These are phyloP conservation scores for Pythium utonaiense DNA, from an alignment of 352 stramenopile genomes.

Conservation along the genomic window DNA sequence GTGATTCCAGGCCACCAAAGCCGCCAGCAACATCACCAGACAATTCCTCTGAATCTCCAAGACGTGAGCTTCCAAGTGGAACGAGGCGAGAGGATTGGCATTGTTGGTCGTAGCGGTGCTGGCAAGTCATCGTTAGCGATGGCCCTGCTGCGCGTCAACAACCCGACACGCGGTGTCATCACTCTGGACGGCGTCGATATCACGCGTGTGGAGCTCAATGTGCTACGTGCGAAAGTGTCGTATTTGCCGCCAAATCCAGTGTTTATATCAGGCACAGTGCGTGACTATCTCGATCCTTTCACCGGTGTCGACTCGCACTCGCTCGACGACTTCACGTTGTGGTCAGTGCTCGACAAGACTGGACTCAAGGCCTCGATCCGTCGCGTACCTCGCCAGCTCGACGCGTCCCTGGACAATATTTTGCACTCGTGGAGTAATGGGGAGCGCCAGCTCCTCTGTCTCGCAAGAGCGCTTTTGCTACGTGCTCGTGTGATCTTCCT, in stretches of 20 bases:
- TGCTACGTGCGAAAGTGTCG: slow-evolving; percentile 30
- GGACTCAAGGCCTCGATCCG: slow-evolving; percentile 48
- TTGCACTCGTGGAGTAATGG: slow-evolving; percentile 91
- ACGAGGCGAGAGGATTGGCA: slow-evolving; percentile 50
- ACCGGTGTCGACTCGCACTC: neutral
- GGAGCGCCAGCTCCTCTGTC: slow-evolving; percentile 92
- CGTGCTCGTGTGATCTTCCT: slow-evolving; percentile 90
- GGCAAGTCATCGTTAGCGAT: slow-evolving; percentile 83
- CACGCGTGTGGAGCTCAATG: slow-evolving; percentile 27
- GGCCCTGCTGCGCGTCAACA: slow-evolving; percentile 84
- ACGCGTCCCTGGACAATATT: slow-evolving; percentile 46
- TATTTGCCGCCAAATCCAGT: slow-evolving; percentile 68
- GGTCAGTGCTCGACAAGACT: slow-evolving; percentile 64
- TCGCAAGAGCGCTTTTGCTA: slow-evolving; percentile 89
- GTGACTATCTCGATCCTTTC: slow-evolving; percentile 88
- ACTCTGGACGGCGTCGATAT: slow-evolving; percentile 38
- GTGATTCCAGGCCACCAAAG: slow-evolving; percentile 13
- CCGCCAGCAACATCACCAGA: neutral
- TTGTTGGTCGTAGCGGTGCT: slow-evolving; percentile 83
- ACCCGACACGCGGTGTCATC: slow-evolving; percentile 41
- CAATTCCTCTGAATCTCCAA: slow-evolving; percentile 15
- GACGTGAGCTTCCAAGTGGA: slow-evolving; percentile 42
- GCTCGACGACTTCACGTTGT: slow-evolving; percentile 66
- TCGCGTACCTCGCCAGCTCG: slow-evolving; percentile 27
- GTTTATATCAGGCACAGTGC: slow-evolving; percentile 83